A percentile compares a stretch with the other conserved stretches of the same genome.
Evolutionary conservation across 768 basidiomycete species (phyloP).

Genomic region (Hortiboletus campestris): DNA sequence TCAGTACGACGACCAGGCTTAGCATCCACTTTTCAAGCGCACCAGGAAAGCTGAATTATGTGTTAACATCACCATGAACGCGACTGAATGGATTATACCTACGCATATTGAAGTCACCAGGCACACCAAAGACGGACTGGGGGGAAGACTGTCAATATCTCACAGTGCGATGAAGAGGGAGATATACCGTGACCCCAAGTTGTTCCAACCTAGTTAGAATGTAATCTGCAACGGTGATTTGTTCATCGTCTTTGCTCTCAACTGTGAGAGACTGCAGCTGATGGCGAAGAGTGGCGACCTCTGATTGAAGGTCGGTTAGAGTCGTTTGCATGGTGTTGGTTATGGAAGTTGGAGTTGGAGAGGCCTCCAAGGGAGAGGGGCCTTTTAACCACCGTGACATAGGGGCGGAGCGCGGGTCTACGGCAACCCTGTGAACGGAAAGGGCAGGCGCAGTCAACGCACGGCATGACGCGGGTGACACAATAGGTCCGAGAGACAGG

Average conservation of each 20-base stretch:
- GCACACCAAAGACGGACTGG: constrained; percentile 80
- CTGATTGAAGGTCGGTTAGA: constrained; percentile 36
- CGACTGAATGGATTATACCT: constrained; percentile 5
- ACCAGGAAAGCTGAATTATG: constrained; percentile 27
- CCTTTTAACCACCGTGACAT: no score
- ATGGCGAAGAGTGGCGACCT: constrained; percentile 46
- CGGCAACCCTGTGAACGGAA: no score
- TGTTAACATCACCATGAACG: not conserved
- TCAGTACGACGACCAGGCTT: not conserved
- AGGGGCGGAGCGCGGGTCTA: not conserved
- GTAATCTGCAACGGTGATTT: constrained; percentile 56
- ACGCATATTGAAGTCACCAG: constrained; percentile 85
- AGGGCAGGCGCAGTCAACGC: no score
- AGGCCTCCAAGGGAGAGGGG: not conserved
- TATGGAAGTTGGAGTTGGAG: not conserved
- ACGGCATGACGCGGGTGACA: no score
- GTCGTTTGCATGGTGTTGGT: constrained; percentile 13
- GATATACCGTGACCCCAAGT: constrained; percentile 57
- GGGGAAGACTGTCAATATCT: not conserved
- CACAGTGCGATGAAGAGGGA: not conserved
- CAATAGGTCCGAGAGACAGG: no score
- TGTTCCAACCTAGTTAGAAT: constrained; percentile 62
- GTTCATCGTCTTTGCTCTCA: constrained; percentile 33
- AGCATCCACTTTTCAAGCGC: not conserved
- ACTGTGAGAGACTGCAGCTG: constrained; percentile 43